Evolutionary conservation across 768 basidiomycete species (phyloP).

Genomic region (Tulasnella sp.): DNA sequence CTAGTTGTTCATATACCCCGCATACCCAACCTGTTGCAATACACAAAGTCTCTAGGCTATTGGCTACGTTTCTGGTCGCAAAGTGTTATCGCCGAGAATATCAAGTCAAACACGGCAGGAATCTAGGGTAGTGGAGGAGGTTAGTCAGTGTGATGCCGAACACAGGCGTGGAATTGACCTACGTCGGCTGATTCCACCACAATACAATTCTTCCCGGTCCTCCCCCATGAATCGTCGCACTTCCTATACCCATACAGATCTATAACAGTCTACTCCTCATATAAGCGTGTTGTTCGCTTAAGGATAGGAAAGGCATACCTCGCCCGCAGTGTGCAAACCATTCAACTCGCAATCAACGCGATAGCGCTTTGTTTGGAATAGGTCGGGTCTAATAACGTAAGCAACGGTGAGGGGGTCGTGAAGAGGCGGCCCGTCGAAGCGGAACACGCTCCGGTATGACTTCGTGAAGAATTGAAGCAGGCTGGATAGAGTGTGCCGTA

Average conservation of each 20-base stretch:
- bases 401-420: slow-evolving; percentile 78
- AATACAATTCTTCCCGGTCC: slow-evolving; percentile 59
- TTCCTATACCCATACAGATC: slow-evolving; percentile 55
- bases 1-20: no score
- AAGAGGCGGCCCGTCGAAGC: slow-evolving; percentile 79
- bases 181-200: slow-evolving; percentile 61
- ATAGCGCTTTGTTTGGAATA: slow-evolving; percentile 52
- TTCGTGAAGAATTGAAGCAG: slow-evolving; percentile 63
- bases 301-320: slow-evolving; percentile 71
- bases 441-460: slow-evolving; percentile 58
- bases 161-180: slow-evolving; percentile 21
- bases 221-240: slow-evolving; percentile 55
- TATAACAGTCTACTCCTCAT: slow-evolving; percentile 58
- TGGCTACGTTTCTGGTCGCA: slow-evolving; percentile 17
- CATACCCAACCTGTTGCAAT: no score
- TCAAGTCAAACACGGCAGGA: slow-evolving; percentile 18
- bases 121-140: slow-evolving; percentile 16
- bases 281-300: slow-evolving; percentile 42
- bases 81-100: slow-evolving; percentile 8
- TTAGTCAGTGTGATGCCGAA: neutral
- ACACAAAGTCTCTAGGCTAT: no score
- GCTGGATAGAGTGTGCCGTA: slow-evolving; percentile 63
- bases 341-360: slow-evolving; percentile 72
- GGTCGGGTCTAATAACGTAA: slow-evolving; percentile 53
- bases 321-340: slow-evolving; percentile 53